Evolutionary conservation across 2,329 filamentous ascomycete species (phyloP), one percentile per base, ranked within the genome.

Genomic region (Bretziella fagacearum): DNA sequence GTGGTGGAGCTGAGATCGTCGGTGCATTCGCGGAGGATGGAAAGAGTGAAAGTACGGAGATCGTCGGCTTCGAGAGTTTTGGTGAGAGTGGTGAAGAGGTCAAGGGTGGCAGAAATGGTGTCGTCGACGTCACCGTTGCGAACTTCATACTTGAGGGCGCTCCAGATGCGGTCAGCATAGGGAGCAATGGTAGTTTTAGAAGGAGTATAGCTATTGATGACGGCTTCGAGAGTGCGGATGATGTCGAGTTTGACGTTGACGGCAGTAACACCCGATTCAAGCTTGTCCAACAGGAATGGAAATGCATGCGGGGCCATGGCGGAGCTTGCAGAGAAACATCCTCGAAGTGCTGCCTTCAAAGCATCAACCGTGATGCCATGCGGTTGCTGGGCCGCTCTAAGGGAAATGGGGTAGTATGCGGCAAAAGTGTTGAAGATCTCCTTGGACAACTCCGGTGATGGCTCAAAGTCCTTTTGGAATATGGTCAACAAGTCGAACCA

Each of bases 121-220:
- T 76, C 73, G 50, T 70, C 66, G 6, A 73, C 65, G 50, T 77
- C 73, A 10, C 73, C 73, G 46, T 77, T 75, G 27, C 73, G 69
- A 10, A 77, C 73, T 52, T 77, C 73, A 51, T 74, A 77, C 55
- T 77, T 77, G 40, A 77, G 66, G n/a, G 71, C 72, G 25, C 64
- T 63, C 73, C 73, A 77, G 40, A 75, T 66, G 37, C 68, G 64
- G 43, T 67, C 62, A 15, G 65, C 60, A 42, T 69, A 67, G 0
- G 73, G 71, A 1, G 61, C 61, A 11, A 76, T 56, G 6, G 64
- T 69, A 46, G 66, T 60, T 27, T 66, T 59, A 0, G 68, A 62
- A 32, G 68, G 58, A 1, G 63, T 57, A 50, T 74, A 77, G 23
- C 64, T 56, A 10, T 65, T 63, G 15, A 76, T 54, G 49, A 71